A percentile compares a stretch with the other conserved stretches of the same genome.
Evolutionary conservation across 495 filamentous ascomycete genomes (phyloP).

Genomic region (Penicillium herquei): DNA sequence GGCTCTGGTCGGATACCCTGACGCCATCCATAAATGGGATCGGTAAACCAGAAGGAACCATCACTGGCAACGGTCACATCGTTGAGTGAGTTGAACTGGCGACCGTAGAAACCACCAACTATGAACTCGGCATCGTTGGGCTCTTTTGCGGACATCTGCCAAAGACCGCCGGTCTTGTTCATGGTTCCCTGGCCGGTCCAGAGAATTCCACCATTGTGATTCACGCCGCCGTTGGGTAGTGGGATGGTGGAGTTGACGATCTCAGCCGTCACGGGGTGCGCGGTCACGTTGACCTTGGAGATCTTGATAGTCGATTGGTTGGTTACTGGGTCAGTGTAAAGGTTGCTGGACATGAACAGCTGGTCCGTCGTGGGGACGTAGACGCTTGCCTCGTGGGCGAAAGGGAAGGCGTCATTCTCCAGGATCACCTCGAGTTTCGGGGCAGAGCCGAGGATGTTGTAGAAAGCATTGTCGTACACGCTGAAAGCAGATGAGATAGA

Average conservation of each 20-base stretch:
- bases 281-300: conserved; percentile 30
- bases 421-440: conserved; percentile 38
- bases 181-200: conserved; percentile 54
- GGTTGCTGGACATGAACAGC: conserved; percentile 62
- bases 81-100: conserved; percentile 47
- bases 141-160: conserved; percentile 26
- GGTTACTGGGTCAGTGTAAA: conserved; percentile 27
- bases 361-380: conserved; percentile 50
- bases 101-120: conserved; percentile 42
- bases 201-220: conserved; percentile 40
- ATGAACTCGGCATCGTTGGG: conserved; percentile 34
- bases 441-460: conserved; percentile 32
- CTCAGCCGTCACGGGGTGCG: conserved; percentile 32
- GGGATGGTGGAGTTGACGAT: conserved; percentile 44
- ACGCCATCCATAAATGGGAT: conserved; percentile 48
- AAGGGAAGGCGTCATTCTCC: conserved; percentile 37
- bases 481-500: conserved; percentile 22
- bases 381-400: conserved; percentile 63
- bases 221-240: conserved; percentile 56
- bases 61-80: conserved; percentile 44
- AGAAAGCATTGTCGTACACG: conserved; percentile 35
- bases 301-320: conserved; percentile 37
- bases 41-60: conserved; percentile 56
- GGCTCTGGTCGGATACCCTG: conserved; percentile 46
- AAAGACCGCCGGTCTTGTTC: conserved; percentile 49